These are phyloP conservation scores for Phalaenopsis equestris DNA, from an alignment of 106 monocot genomes.

Conservation along the genomic window DNA sequence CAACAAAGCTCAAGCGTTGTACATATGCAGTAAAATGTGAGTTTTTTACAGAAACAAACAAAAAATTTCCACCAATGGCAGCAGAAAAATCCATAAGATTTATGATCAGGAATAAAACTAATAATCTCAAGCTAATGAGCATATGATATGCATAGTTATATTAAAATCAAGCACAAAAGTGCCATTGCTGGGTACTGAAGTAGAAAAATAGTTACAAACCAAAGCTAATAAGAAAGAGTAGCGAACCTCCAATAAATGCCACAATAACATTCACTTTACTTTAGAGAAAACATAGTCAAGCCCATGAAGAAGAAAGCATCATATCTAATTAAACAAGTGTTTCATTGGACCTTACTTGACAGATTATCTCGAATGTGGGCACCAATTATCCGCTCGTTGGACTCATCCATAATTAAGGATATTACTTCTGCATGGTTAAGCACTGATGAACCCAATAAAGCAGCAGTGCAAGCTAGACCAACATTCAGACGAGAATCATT, in stretches of 20 bases:
- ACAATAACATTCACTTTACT: background rate
- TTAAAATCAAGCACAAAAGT: background rate
- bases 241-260: background rate
- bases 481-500: constrained; percentile 95
- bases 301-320: background rate
- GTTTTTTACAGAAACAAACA: background rate
- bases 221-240: background rate
- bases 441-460: constrained; percentile 75
- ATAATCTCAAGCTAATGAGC: background rate
- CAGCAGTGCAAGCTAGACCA: constrained; percentile 90
- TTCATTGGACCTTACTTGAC: constrained; percentile 55
- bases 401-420: constrained; percentile 73
- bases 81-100: background rate
- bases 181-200: background rate
- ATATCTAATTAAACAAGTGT: background rate
- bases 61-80: background rate
- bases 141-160: background rate
- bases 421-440: constrained; percentile 94
- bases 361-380: constrained; percentile 68
- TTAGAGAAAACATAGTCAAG: background rate
- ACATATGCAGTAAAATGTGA: background rate
- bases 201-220: background rate
- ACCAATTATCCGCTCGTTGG: constrained; percentile 63
- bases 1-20: background rate
- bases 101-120: background rate